Evolutionary conservation across 2,329 filamentous ascomycete species (phyloP).

Genomic region (Chaetomium sp.): DNA sequence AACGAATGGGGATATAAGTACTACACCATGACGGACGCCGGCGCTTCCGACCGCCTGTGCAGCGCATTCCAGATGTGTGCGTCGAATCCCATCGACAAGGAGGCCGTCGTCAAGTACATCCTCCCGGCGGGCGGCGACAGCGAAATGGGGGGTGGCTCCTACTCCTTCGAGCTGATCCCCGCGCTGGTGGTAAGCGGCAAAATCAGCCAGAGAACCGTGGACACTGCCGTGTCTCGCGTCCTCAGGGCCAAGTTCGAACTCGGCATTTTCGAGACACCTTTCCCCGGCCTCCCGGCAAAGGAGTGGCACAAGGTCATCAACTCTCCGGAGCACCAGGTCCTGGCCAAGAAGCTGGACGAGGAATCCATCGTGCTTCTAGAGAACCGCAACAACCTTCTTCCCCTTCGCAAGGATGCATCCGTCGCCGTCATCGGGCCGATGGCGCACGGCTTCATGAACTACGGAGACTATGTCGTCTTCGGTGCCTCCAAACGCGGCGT

Average conservation of each 20-base stretch:
- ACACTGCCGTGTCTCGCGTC: slow-evolving; percentile 66
- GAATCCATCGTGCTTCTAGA: slow-evolving; percentile 65
- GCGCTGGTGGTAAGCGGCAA: slow-evolving; percentile 64
- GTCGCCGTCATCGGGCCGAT: slow-evolving; percentile 76
- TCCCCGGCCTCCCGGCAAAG: slow-evolving; percentile 57
- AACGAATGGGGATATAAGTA: slow-evolving; percentile 75
- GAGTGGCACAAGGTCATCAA: slow-evolving; percentile 63
- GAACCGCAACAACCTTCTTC: slow-evolving; percentile 57
- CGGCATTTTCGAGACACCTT: slow-evolving; percentile 73
- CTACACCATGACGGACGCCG: slow-evolving; percentile 65
- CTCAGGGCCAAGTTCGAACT: slow-evolving; percentile 69
- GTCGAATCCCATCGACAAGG: slow-evolving; percentile 61
- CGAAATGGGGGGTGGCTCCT: slow-evolving; percentile 77
- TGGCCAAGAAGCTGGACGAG: slow-evolving; percentile 64
- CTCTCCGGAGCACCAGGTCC: slow-evolving; percentile 57
- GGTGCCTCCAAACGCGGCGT: slow-evolving; percentile 65
- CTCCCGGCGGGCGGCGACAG: slow-evolving; percentile 71
- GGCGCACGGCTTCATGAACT: slow-evolving; percentile 71
- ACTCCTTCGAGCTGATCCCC: slow-evolving; percentile 68
- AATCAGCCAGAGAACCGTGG: slow-evolving; percentile 59
- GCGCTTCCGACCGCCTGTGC: slow-evolving; percentile 69
- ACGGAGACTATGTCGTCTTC: slow-evolving; percentile 74
- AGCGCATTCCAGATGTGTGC: slow-evolving; percentile 65
- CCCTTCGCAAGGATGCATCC: slow-evolving; percentile 64
- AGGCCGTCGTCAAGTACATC: slow-evolving; percentile 57